Base-by-base conservation (phyloP, 1,139 yeast genomes). In the Maudiozyma humilis region DNA sequence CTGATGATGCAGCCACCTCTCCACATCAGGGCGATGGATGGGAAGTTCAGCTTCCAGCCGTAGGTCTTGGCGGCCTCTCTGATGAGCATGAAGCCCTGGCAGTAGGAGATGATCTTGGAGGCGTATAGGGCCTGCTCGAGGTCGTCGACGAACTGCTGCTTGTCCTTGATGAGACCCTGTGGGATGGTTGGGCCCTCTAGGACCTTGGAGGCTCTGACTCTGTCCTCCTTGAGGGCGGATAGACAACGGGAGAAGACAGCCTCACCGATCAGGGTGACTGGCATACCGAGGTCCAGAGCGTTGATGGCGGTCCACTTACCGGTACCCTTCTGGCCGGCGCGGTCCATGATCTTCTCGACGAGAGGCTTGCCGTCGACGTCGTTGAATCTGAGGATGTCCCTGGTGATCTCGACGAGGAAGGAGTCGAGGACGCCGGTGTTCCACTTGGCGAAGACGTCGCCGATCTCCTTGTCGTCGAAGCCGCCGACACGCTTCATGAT, bases 1-100 rank as follows among this genome's bases (percentile, higher is more conserved):
- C 97, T 86, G 72, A 91, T 91, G 70, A 91, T 91, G 79, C 98
- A 91, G 59, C 98, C 98, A 75, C 98, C 98, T 79, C 98, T 83
- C 98, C 98, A 91, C 98, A 91, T 91, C 65, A 89, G 79, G 59
- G 97, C 97, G 63, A 91, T 91, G 52, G 95, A 89, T 58, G 97
- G 96, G 80, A 87, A 85, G 83, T 91, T 91, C 69, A 91, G 78
- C 69, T 86, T 80, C 98, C 98, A 91, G 64, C 82, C 82, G 78
- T 87, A 91, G 70, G 87, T 95, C 72, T 78, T 84, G 59, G 96
- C 97, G 59, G 98, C 98, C 71, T 91, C 96, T 69, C 93, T 86
- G 72, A 91, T 88, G 69, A 91, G 81, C 97, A 91, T 91, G 82
- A 91, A 91, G 69, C 98, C 98, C 76, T 91, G 98, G 57, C 97